Conservation (phyloP, 164 flowering plant genomes). For the Vitis amurensis region DNA sequence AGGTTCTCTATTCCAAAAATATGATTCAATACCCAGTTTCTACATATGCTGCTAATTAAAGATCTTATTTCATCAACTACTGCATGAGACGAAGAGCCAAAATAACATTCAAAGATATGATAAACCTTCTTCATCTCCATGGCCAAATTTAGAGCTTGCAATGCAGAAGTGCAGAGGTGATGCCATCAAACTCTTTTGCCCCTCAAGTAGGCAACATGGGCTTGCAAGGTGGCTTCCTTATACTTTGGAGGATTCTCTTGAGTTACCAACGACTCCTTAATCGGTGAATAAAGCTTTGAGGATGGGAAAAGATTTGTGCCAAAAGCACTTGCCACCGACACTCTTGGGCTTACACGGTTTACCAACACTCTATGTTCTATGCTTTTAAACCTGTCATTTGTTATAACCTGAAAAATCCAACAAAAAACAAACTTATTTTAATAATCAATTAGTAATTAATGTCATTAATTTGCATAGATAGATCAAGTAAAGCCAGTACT, state of each 20-base stretch:
- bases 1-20: too few species aligned
- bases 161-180: conserved; percentile 18
- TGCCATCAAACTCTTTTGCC: conserved; percentile 24
- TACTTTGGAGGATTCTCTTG: conserved; percentile 24
- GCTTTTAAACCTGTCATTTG: conserved; percentile 25
- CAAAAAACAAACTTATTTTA: too few species aligned
- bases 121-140: too few species aligned
- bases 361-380: conserved; percentile 28
- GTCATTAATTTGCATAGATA: too few species aligned
- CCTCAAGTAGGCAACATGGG: conserved; percentile 5
- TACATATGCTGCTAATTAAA: too few species aligned
- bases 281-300: conserved; percentile 21
- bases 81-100: too few species aligned
- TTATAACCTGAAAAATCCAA: conserved; percentile 13
- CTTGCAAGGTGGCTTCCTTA: conserved; percentile 17
- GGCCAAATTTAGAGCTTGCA: conserved; percentile 8
- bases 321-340: conserved; percentile 29
- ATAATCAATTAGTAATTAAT: too few species aligned
- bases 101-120: too few species aligned
- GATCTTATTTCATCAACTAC: too few species aligned
- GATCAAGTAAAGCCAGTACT: too few species aligned
- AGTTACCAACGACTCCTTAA: conserved; percentile 25
- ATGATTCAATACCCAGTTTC: too few species aligned
- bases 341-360: conserved; percentile 19
- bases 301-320: neutral